Percentiles rank a stretch among this genome's conserved stretches.
These are phyloP conservation scores for Polyporus arcularius DNA, from an alignment of 768 basidiomycete genomes.

Conservation along the genomic window DNA sequence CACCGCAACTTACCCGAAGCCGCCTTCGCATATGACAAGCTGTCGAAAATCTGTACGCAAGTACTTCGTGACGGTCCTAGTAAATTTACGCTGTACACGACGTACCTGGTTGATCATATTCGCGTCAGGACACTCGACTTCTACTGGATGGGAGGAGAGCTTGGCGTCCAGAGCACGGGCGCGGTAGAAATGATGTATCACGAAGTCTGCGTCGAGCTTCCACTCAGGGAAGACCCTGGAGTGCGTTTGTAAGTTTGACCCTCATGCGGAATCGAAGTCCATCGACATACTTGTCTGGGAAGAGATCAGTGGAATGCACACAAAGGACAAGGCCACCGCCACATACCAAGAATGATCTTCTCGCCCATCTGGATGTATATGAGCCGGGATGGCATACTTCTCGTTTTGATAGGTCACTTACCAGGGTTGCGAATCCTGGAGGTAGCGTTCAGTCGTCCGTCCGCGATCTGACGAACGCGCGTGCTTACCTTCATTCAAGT, in stretches of 20 bases:
- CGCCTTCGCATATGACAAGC: constrained; percentile 84
- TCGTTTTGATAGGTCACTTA: constrained; percentile 6
- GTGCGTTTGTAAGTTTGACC: background rate
- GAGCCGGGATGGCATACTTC: background rate
- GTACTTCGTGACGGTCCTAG: background rate
- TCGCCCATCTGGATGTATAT: constrained; percentile 68
- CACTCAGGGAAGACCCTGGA: constrained; percentile 80
- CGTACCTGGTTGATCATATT: constrained; percentile 77
- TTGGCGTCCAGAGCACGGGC: constrained; percentile 88
- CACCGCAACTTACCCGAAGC: constrained; percentile 54
- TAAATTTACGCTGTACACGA: background rate
- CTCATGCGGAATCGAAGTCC: background rate
- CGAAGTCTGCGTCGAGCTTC: constrained; percentile 82
- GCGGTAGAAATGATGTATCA: constrained; percentile 67
- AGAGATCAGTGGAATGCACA: constrained; percentile 4
- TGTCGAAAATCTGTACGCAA: constrained; percentile 75
- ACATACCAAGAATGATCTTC: constrained; percentile 74
- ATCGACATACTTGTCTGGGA: constrained; percentile 48
- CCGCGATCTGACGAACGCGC: too few species aligned
- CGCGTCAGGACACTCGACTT: constrained; percentile 89
- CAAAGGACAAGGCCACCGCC: background rate
- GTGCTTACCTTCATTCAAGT: constrained; percentile 70
- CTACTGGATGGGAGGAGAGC: constrained; percentile 88
- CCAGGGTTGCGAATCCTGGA: constrained; percentile 82
- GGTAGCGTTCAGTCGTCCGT: too few species aligned